phyloP scores from a whole-genome alignment of 805 yeast species.

The Cyberlindnera xishuangbannaensis region DNA sequence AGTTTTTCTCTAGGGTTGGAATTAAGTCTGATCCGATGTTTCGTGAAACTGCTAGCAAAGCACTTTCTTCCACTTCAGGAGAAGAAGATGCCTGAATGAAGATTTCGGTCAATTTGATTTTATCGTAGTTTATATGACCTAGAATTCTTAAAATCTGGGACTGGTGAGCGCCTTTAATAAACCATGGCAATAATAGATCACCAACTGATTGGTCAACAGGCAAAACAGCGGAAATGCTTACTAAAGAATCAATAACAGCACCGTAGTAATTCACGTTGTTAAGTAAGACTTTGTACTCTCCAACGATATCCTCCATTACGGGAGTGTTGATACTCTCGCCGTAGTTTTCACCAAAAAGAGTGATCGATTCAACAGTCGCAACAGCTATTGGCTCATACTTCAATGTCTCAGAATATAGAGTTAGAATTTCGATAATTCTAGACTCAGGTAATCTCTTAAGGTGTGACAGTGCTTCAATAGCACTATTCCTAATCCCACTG shows the following conservation, averaged over 20 bases:
- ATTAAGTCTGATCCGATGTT: constrained; percentile 24
- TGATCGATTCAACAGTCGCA: constrained; percentile 27
- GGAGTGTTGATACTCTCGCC: constrained; percentile 9
- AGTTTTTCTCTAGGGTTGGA: constrained; percentile 19
- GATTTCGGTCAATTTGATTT: constrained; percentile 13
- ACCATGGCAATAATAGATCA: constrained; percentile 13
- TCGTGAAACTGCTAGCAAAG: constrained; percentile 20
- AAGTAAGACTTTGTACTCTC: constrained; percentile 11
- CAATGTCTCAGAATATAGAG: constrained; percentile 28
- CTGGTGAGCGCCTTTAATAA: constrained; percentile 15
- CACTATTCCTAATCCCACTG: constrained; percentile 32
- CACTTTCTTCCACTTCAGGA: constrained; percentile 24
- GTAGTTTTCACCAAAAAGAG: constrained; percentile 18
- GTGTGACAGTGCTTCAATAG: constrained; percentile 28
- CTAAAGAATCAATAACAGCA: constrained; percentile 20
- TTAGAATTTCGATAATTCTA: constrained; percentile 24
- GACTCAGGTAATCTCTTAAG: constrained; percentile 22
- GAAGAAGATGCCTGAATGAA: constrained; percentile 19
- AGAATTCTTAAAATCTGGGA: constrained; percentile 22
- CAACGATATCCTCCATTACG: constrained; percentile 10
- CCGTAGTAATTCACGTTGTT: constrained; percentile 10
- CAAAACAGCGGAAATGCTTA: constrained; percentile 16
- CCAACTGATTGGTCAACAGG: constrained; percentile 19
- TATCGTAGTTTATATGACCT: constrained; percentile 17
- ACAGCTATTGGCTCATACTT: constrained; percentile 31